Base-by-base conservation (phyloP, 75 land plant species). In the Gnetum montanum region DNA sequence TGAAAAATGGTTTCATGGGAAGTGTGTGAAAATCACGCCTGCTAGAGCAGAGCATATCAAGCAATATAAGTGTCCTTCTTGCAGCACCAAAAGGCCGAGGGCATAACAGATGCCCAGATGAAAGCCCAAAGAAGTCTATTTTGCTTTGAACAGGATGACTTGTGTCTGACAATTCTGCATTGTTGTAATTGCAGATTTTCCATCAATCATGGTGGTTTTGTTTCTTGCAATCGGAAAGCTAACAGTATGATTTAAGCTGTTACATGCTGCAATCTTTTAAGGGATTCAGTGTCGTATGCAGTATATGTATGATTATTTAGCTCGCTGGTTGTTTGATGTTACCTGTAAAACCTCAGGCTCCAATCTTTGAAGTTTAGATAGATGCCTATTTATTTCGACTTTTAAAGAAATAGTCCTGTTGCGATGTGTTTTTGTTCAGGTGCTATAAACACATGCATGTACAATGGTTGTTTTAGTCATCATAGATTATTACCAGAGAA, bases 31-130 rank as follows among this genome's bases (percentile, higher is more conserved):
- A 63, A 77, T 81, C 16, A 81, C 84, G 8, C 81, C 84, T 45
- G 84, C 84, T 7, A 68, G 68, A 62, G 81, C 80, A 1, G 82
- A 81, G 76, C 81, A 77, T 34, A 81, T 77, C 51, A 81, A 81
- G 69, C 75, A 80, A 65, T 80, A 80, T 63, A 80, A 80, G 53
- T 80, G 83, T 49, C 83, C 83, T 6, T 16, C 62, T 22, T 80
- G 83, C 61, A 80, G 83, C 59, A 70, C 40, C 63, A 80, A 80
- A 61, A 66, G 79, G 46, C 56, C 62, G 11, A 62, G 79, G 16
- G 66, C 29, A 26, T 50, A 50, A 7, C 8, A 28, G 30, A 50
- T 30, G 54, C 4, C 54, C 22, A 5, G 16, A 18, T 15, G 43
- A 18, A 41, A 0, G 16, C 18, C 18, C n/a, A 1, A n/a, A n/a